Conservation (phyloP, 2,329 filamentous ascomycete genomes). For the Monilinia aucupariae region DNA sequence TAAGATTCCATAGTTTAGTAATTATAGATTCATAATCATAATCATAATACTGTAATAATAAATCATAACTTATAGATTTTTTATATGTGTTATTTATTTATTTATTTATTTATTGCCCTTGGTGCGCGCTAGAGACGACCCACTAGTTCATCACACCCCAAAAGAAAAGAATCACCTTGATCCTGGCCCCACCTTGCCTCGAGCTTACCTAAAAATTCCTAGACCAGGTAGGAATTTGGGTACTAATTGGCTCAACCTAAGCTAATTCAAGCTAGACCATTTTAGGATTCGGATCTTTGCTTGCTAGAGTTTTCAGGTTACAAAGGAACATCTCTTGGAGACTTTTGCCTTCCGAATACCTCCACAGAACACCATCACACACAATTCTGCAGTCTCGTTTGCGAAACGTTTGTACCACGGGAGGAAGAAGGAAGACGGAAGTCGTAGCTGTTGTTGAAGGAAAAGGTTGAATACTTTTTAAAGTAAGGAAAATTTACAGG, state of each 20-base stretch:
- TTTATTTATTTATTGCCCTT: no score
- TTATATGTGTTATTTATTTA: no score
- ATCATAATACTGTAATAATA: no score
- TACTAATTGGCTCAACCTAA: background rate
- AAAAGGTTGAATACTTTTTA: slow-evolving; percentile 26
- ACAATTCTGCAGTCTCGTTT: slow-evolving; percentile 26
- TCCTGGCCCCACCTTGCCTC: background rate
- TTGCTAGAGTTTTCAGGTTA: slow-evolving; percentile 10
- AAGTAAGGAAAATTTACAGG: slow-evolving; percentile 20
- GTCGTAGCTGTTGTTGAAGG: slow-evolving; percentile 27
- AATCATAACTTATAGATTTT: no score
- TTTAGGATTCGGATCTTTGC: slow-evolving; percentile 1
- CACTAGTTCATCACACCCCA: background rate
- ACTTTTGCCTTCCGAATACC: slow-evolving; percentile 14
- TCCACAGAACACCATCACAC: slow-evolving; percentile 18
- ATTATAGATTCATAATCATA: no score
- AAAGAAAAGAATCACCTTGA: no score
- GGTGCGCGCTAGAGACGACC: no score
- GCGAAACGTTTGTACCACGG: slow-evolving; percentile 31
- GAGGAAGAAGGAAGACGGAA: slow-evolving; percentile 34
- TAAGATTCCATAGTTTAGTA: no score
- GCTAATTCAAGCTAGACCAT: background rate
- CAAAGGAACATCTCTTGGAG: slow-evolving; percentile 10
- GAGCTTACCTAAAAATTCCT: background rate
- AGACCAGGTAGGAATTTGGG: background rate